A percentile compares a stretch with the other conserved stretches of the same genome.
These are phyloP conservation scores for Pichia phayaonensis DNA, from an alignment of 805 yeast genomes.

Conservation along the genomic window DNA sequence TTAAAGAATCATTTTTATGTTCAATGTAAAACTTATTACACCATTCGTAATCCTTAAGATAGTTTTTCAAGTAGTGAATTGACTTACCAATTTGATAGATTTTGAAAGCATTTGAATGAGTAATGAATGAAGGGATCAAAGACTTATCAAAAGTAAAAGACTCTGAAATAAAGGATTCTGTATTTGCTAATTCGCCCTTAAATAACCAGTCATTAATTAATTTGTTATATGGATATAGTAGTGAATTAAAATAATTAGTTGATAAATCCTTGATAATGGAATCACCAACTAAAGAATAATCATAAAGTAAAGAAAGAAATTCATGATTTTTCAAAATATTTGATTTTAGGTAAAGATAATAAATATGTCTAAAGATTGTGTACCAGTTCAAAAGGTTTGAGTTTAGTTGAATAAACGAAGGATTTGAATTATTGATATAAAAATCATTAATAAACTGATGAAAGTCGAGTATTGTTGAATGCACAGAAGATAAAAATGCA, in stretches of 20 bases:
- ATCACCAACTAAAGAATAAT: conserved; percentile 60
- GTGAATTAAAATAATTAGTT: conserved; percentile 34
- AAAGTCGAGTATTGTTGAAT: neutral
- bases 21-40: conserved; percentile 6
- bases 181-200: conserved; percentile 50
- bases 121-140: conserved; percentile 40
- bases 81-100: conserved; percentile 68
- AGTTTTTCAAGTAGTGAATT: conserved; percentile 33
- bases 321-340: conserved; percentile 35
- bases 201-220: conserved; percentile 60
- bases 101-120: conserved; percentile 32
- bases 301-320: conserved; percentile 45
- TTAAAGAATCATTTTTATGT: conserved; percentile 24
- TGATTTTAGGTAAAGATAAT: conserved; percentile 33
- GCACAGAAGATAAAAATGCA: neutral
- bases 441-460: neutral
- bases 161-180: conserved; percentile 51
- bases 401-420: neutral
- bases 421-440: neutral
- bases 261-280: conserved; percentile 37
- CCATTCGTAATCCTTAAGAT: conserved; percentile 4
- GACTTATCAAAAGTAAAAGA: conserved; percentile 12
- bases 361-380: conserved; percentile 49
- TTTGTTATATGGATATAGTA: conserved; percentile 53
- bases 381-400: conserved; percentile 34